Base-by-base conservation (phyloP, 78 protist genomes). In the Dictyostelium brefeldianum region DNA sequence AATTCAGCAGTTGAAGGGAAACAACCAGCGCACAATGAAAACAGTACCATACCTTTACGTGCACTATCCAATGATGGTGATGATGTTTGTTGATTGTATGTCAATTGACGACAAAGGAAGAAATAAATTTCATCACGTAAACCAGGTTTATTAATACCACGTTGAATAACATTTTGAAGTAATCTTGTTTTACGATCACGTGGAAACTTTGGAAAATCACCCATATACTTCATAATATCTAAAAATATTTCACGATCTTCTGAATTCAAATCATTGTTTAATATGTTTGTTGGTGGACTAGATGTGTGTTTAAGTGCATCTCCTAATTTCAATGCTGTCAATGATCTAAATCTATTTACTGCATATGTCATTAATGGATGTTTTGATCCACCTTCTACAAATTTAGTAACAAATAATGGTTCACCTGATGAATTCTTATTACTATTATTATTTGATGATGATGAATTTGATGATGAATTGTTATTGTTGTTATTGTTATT, bases 31-130 rank as follows among this genome's bases (percentile, higher is more conserved):
- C 92, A 85, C 47, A 85, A 62, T 74, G 83, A 74, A 75, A 85
- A 85, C n/a, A 85, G 48, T 27, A 85, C 74, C 81, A 85, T 85
- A 73, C 92, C 92, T 74, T 85, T 85, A 56, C 92, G 78, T 1
- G 64, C 67, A 46, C 67, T 67, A 46, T 77, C 83, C 46, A 31
- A 56, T 10, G 54, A n/a, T 36, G 79, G 79, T 0, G 25, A 6
- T 46, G 17, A 56, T 3, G 79, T 36, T 47, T 73, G 59, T 53
- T 29, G 71, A 25, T 69, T 71, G 10, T 18, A n/a, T 3, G 91
- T 85, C 4, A 85, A 31, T 62, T 85, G 92, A 46, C 92, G 47
- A 27, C 92, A 85, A 1, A 85, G 29, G 50, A 67, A 85, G 64
- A 85, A 85, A 48, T 85, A 85, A 22, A 85, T 29, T 36, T 85